phyloP scores from a whole-genome alignment of 805 yeast genomes.

The Hanseniaspora lachancei region DNA sequence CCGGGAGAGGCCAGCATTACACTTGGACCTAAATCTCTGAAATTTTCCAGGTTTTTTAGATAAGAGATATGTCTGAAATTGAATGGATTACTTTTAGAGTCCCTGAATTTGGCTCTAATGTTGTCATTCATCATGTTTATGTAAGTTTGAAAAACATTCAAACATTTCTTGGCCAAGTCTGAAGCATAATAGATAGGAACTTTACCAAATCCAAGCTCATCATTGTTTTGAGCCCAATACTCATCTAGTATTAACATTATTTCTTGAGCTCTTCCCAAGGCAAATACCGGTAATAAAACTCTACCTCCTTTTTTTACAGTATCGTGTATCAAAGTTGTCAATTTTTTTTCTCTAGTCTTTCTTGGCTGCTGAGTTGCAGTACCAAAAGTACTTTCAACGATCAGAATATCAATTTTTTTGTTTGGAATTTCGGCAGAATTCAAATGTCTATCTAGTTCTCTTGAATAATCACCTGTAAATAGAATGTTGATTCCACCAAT shows the following conservation, averaged over 20 bases:
- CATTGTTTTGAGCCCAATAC: conserved; percentile 79
- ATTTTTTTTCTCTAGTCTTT: conserved; percentile 64
- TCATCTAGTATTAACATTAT: conserved; percentile 80
- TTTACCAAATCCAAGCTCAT: conserved; percentile 46
- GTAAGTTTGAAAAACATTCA: conserved; percentile 94
- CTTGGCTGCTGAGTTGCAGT: conserved; percentile 94
- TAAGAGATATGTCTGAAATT: conserved; percentile 75
- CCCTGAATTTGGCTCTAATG: conserved; percentile 61
- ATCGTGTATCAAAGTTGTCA: conserved; percentile 71
- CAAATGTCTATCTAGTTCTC: conserved; percentile 91
- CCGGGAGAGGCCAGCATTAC: conserved; percentile 97
- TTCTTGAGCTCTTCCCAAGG: conserved; percentile 94
- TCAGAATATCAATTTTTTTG: conserved; percentile 69
- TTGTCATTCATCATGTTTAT: conserved; percentile 95
- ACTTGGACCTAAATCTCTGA: conserved; percentile 90
- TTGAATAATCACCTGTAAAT: conserved; percentile 93
- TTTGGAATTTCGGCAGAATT: conserved; percentile 93
- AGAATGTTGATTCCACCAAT: conserved; percentile 79
- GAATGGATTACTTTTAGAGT: conserved; percentile 77
- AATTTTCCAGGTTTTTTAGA: conserved; percentile 62
- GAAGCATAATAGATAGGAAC: conserved; percentile 86
- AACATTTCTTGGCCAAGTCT: conserved; percentile 82
- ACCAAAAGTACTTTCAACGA: conserved; percentile 93
- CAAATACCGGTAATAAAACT: conserved; percentile 85
- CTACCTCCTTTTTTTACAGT: conserved; percentile 83